phyloP scores from a whole-genome alignment of 257 asterid species.

The Solanum chmielewskii region DNA sequence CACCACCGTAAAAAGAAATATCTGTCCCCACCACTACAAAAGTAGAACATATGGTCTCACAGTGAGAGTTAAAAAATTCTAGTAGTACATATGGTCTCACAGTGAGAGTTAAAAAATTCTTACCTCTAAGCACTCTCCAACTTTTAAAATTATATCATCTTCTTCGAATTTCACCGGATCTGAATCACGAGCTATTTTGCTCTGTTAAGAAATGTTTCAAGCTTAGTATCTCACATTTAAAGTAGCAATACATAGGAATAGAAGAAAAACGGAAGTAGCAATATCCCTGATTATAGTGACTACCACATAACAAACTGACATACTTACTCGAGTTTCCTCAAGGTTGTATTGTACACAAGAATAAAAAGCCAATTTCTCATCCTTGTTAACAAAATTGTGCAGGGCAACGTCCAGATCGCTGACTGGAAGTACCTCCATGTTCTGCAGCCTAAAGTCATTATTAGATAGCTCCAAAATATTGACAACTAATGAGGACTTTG shows the following conservation, averaged over 20 bases:
- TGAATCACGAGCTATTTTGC: conserved; percentile 53
- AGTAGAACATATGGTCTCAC: background rate
- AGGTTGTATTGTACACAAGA: conserved; percentile 85
- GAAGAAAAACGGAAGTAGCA: background rate
- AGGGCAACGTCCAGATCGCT: conserved; percentile 91
- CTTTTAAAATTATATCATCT: conserved; percentile 76
- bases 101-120: conserved; percentile 11
- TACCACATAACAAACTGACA: background rate
- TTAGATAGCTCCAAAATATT: conserved; percentile 1
- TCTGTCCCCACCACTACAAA: background rate
- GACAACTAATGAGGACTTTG: background rate
- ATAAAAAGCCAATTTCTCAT: conserved; percentile 87
- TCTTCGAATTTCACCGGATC: conserved; percentile 56
- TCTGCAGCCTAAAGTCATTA: conserved; percentile 29
- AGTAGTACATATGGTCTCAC: background rate
- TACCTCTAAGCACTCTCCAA: conserved; percentile 95
- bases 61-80: conserved; percentile 1
- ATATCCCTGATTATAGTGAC: background rate
- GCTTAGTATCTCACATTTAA: background rate
- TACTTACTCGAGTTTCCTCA: conserved; percentile 92
- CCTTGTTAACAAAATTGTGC: conserved; percentile 89
- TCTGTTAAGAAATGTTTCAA: conserved; percentile 30
- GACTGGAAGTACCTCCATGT: conserved; percentile 97
- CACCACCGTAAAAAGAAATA: background rate
- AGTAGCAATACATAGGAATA: background rate